Evolutionary conservation across 2,329 filamentous ascomycete species (phyloP).

Genomic region (Delphinella strobiligena): DNA sequence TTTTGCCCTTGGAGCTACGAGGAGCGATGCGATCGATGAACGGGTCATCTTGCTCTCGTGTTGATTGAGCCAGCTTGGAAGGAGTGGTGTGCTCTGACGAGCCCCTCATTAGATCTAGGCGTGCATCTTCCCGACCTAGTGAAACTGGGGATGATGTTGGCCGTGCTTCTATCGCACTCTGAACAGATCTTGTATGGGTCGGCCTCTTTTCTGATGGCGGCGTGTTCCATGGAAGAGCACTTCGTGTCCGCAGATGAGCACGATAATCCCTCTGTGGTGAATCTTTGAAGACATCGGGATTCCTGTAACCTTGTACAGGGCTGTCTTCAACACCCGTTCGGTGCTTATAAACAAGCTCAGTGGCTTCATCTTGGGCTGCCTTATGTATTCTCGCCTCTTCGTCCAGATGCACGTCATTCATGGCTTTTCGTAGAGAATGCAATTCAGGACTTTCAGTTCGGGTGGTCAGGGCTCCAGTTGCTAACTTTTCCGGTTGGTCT

Average conservation of each 20-base stretch:
- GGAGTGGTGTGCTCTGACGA: no score
- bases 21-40: background rate
- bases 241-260: conserved; percentile 46
- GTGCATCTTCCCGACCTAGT: background rate
- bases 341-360: conserved; percentile 68
- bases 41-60: background rate
- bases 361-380: conserved; percentile 64
- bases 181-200: conserved; percentile 1
- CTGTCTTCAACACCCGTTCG: conserved; percentile 56
- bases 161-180: background rate
- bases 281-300: conserved; percentile 19
- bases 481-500: conserved; percentile 23
- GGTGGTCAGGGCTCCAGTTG: conserved; percentile 49
- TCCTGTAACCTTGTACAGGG: conserved; percentile 32
- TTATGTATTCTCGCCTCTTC: conserved; percentile 53
- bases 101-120: background rate
- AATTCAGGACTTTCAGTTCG: conserved; percentile 74
- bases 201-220: conserved; percentile 27
- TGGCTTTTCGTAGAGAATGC: conserved; percentile 54
- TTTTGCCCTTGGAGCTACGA: conserved; percentile 16
- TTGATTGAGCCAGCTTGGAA: background rate
- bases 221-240: conserved; percentile 41
- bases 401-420: conserved; percentile 60
- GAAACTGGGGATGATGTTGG: background rate
- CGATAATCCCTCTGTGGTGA: conserved; percentile 42